Evolutionary conservation across 202 grass and related monocot species (phyloP).

Genomic region (Schoenoplectus tabernaemontani): DNA sequence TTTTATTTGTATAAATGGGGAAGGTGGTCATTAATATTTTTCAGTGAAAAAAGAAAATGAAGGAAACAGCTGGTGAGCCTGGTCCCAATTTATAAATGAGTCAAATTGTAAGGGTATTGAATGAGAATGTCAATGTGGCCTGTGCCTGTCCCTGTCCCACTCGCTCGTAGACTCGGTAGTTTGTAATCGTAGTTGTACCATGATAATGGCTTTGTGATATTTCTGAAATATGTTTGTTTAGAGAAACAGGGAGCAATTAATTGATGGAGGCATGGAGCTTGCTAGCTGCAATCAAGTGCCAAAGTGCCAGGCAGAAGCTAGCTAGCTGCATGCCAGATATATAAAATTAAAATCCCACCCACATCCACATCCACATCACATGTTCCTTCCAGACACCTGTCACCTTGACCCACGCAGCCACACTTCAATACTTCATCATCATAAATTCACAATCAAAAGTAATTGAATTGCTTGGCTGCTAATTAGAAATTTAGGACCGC

Average conservation of each 20-base stretch:
- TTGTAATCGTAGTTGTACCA: not conserved
- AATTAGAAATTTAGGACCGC: not conserved
- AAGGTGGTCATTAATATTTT: not conserved
- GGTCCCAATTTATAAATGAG: not conserved
- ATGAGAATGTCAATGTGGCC: too few relatives aligned
- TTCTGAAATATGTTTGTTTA: not conserved
- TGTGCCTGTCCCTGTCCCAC: too few relatives aligned
- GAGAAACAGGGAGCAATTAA: not conserved
- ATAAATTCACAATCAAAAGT: not conserved
- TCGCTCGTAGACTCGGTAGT: too few relatives aligned
- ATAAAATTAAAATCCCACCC: too few relatives aligned
- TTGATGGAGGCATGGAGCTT: not conserved
- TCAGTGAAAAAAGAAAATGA: not conserved
- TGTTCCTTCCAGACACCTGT: not conserved
- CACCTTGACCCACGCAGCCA: not conserved
- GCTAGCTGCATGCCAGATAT: too few relatives aligned
- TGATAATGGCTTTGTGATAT: not conserved
- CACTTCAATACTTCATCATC: not conserved
- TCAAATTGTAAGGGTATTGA: too few relatives aligned
- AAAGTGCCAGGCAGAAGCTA: not conserved
- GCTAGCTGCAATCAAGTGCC: not conserved
- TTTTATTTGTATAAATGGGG: not conserved
- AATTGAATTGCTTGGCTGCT: not conserved
- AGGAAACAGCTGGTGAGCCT: slow-evolving; percentile 3
- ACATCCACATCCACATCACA: too few relatives aligned